These are phyloP conservation scores for Datura wrightii DNA, from an alignment of 257 asterid genomes.

Conservation along the genomic window DNA sequence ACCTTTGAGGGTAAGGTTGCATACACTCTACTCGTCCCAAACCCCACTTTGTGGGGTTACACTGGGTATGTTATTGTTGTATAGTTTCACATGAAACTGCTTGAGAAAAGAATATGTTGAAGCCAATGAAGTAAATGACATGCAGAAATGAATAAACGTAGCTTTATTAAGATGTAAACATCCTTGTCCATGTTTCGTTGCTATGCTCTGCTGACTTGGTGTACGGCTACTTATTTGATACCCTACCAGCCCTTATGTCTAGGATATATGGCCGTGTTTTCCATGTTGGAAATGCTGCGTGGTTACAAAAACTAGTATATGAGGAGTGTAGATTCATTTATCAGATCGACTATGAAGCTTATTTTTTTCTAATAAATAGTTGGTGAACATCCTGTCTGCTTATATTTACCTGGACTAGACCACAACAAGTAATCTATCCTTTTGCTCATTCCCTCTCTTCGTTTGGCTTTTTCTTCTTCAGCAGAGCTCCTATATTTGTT, in stretches of 20 bases:
- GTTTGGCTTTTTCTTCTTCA: not conserved
- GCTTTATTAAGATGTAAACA: not conserved
- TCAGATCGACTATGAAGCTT: not conserved
- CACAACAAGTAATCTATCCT: not conserved
- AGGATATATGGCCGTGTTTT: not conserved
- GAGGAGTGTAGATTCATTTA: not conserved
- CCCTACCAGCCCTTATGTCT: not conserved
- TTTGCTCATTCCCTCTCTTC: not conserved
- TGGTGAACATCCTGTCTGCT: not conserved
- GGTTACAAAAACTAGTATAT: not conserved
- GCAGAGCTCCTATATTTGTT: not conserved
- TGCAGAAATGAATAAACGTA: not conserved
- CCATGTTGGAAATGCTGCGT: not conserved
- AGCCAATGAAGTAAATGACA: conserved; percentile 21
- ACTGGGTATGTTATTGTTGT: too few species aligned
- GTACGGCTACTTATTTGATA: not conserved
- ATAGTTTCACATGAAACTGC: not conserved
- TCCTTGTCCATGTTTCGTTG: not conserved
- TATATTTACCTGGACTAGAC: not conserved
- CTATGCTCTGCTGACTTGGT: not conserved
- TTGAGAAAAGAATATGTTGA: not conserved
- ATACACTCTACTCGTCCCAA: too few species aligned
- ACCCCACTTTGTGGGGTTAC: too few species aligned
- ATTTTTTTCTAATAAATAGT: not conserved
- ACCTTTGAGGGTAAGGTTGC: too few species aligned